Conservation (phyloP, 2,329 filamentous ascomycete species). For the Colletotrichum simmondsii region DNA sequence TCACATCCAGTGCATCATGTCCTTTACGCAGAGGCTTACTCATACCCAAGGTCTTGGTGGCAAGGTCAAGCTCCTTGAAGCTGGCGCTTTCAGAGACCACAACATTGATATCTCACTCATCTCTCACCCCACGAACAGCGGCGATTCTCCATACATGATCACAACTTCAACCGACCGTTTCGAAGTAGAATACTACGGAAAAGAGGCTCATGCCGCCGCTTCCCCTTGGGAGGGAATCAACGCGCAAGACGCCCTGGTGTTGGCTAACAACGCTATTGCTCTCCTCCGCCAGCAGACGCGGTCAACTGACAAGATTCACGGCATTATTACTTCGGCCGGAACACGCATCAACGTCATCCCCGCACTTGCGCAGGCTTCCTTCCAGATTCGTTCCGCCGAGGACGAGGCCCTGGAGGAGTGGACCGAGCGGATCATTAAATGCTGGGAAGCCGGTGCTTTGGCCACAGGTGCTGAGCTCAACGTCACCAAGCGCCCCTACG, state of each 20-base stretch:
- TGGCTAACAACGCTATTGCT: slow-evolving; percentile 52
- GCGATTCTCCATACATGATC: slow-evolving; percentile 27
- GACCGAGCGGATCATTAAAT: slow-evolving; percentile 38
- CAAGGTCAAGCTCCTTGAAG: slow-evolving; percentile 56
- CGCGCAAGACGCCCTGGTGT: slow-evolving; percentile 59
- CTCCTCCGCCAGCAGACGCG: slow-evolving; percentile 61
- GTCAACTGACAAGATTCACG: slow-evolving; percentile 61
- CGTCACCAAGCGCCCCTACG: slow-evolving; percentile 44
- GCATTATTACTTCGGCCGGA: slow-evolving; percentile 54
- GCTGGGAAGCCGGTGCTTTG: slow-evolving; percentile 42
- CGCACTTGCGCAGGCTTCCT: slow-evolving; percentile 68
- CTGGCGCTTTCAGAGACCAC: slow-evolving; percentile 51
- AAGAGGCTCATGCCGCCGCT: slow-evolving; percentile 57
- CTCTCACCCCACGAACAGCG: slow-evolving; percentile 38
- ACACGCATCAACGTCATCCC: slow-evolving; percentile 55
- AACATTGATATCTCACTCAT: slow-evolving; percentile 43
- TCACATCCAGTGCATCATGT: not conserved
- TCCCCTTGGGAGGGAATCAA: slow-evolving; percentile 63
- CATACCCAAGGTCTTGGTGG: slow-evolving; percentile 52
- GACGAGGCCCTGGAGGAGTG: slow-evolving; percentile 37
- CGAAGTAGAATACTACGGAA: slow-evolving; percentile 53
- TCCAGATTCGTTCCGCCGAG: slow-evolving; percentile 63
- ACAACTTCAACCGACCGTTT: slow-evolving; percentile 32
- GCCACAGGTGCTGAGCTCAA: slow-evolving; percentile 47
- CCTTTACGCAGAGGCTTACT: not conserved